A percentile compares a stretch with the other conserved stretches of the same genome.
Conservation (phyloP, 306 rosid species). For the Styphnolobium japonicum region DNA sequence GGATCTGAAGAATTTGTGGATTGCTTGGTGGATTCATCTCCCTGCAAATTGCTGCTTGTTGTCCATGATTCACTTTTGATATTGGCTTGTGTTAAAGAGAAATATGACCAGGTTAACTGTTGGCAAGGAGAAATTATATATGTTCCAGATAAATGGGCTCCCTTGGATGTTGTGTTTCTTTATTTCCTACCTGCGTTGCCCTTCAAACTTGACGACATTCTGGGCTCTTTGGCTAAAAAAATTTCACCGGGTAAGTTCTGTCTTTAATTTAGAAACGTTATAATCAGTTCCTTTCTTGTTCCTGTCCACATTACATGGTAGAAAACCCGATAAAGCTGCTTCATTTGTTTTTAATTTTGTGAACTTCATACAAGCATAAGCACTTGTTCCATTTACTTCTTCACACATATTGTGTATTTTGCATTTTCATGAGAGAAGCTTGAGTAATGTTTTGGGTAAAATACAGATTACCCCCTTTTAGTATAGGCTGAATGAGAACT, state of each 20-base stretch:
- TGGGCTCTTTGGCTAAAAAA: conserved; percentile 55
- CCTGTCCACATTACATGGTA: neutral
- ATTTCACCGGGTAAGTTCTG: conserved; percentile 55
- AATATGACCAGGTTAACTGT: conserved; percentile 73
- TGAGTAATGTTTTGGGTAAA: neutral
- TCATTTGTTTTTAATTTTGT: neutral
- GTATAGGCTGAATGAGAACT: too few species aligned
- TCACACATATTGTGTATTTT: neutral
- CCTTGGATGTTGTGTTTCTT: conserved; percentile 74
- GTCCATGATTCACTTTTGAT: conserved; percentile 74
- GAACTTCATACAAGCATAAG: neutral
- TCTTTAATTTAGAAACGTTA: neutral
- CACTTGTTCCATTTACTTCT: neutral
- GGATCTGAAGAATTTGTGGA: conserved; percentile 81
- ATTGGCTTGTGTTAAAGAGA: conserved; percentile 69
- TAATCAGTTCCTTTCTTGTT: neutral
- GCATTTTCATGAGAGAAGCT: neutral
- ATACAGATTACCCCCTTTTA: too few species aligned
- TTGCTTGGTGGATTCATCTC: conserved; percentile 43
- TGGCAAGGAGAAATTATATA: conserved; percentile 90
- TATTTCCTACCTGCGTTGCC: conserved; percentile 83
- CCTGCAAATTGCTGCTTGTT: conserved; percentile 46
- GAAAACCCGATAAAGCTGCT: neutral
- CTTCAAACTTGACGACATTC: conserved; percentile 49
- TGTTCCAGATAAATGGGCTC: conserved; percentile 74